Evolutionary conservation across 208 protist species (phyloP).

Genomic region (Herpetomonas samuelpessoai): DNA sequence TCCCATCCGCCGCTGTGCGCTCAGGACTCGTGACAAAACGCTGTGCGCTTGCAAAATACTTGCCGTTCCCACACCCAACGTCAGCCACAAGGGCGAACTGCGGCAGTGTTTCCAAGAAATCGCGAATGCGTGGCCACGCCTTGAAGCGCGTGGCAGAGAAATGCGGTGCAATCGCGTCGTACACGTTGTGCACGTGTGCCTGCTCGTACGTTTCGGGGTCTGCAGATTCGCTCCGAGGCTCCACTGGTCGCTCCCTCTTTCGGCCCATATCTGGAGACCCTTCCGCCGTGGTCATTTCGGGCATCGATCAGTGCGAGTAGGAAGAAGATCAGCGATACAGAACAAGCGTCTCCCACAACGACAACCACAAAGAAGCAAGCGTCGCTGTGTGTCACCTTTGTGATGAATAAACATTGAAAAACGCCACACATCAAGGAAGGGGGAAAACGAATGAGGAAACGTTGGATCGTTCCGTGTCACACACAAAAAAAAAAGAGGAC

Average conservation of each 20-base stretch:
- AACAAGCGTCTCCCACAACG: no score
- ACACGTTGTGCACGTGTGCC: conserved; percentile 76
- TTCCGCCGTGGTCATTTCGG: no score
- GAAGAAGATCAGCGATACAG: no score
- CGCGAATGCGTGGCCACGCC: conserved; percentile 72
- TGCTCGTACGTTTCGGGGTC: conserved; percentile 42
- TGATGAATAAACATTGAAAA: no score
- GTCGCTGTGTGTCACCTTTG: no score
- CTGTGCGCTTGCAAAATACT: conserved; percentile 62
- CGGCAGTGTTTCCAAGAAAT: conserved; percentile 65
- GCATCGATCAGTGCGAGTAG: no score
- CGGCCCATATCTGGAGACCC: no score
- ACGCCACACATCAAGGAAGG: no score
- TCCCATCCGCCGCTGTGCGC: no score
- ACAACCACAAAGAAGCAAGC: no score
- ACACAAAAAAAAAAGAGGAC: background rate
- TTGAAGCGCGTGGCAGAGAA: conserved; percentile 90
- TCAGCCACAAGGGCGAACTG: conserved; percentile 67
- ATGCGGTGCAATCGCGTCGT: conserved; percentile 79
- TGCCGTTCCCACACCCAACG: conserved; percentile 89
- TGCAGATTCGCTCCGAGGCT: background rate
- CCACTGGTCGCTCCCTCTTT: background rate
- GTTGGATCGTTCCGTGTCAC: no score
- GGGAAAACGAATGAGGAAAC: no score
- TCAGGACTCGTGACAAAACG: background rate